A percentile compares a stretch with the other conserved stretches of the same genome.
These are phyloP conservation scores for Boletales sp. DNA, from an alignment of 768 basidiomycete genomes.

Conservation along the genomic window DNA sequence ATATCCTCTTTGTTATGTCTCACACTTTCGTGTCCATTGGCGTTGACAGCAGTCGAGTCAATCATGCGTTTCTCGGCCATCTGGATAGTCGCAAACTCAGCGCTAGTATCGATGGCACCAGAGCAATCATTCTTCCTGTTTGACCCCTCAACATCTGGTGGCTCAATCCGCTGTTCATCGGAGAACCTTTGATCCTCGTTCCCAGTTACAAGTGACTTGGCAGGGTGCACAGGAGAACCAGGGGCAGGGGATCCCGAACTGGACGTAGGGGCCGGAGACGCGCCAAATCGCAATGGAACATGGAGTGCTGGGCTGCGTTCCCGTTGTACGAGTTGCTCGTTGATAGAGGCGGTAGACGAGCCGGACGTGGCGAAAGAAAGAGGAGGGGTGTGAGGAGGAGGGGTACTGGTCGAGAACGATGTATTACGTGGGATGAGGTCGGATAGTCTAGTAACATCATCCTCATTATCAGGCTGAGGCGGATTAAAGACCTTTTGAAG, in stretches of 20 bases:
- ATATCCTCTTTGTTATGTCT: not conserved
- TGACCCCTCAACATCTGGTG: slow-evolving; percentile 1
- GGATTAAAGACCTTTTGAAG: slow-evolving; percentile 21
- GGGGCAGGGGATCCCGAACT: slow-evolving; percentile 18
- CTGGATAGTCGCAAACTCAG: slow-evolving; percentile 49
- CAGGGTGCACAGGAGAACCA: slow-evolving; percentile 7
- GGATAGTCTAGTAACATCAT: slow-evolving; percentile 20
- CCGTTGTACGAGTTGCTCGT: slow-evolving; percentile 4
- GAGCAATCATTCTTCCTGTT: slow-evolving; percentile 33
- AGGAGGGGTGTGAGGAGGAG: slow-evolving; percentile 20
- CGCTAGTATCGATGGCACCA: slow-evolving; percentile 35
- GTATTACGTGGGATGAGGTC: slow-evolving; percentile 20
- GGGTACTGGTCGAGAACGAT: slow-evolving; percentile 27
- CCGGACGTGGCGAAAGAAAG: slow-evolving; percentile 16
- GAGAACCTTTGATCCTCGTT: not conserved
- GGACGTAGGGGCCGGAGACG: not conserved
- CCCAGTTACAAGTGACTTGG: not conserved
- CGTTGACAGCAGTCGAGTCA: slow-evolving; percentile 6
- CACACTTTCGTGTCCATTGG: not conserved
- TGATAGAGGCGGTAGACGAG: slow-evolving; percentile 15
- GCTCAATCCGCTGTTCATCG: not conserved
- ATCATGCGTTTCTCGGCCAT: slow-evolving; percentile 42
- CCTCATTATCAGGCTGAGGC: slow-evolving; percentile 6
- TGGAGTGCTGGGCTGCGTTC: slow-evolving; percentile 1
- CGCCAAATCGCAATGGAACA: slow-evolving; percentile 3